phyloP scores from a whole-genome alignment of 768 basidiomycete species.

The Rhizopogon vulgaris region DNA sequence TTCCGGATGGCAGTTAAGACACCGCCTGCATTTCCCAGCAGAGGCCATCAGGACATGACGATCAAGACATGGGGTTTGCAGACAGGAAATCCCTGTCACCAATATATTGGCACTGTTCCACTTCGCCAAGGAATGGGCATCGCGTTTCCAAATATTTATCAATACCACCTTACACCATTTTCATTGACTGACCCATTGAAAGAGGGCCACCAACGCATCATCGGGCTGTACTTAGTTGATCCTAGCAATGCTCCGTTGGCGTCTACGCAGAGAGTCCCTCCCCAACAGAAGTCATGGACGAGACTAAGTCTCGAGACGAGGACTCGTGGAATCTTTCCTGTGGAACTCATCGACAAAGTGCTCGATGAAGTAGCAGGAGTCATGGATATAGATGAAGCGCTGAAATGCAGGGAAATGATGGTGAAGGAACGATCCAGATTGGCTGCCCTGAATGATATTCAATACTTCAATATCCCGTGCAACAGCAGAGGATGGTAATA shows the following conservation, averaged over 20 bases:
- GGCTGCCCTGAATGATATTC: constrained; percentile 33
- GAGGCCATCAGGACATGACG: constrained; percentile 40
- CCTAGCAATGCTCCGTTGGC: constrained; percentile 35
- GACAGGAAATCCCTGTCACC: constrained; percentile 41
- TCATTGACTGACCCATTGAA: constrained; percentile 33
- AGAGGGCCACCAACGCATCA: constrained; percentile 36
- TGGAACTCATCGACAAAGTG: constrained; percentile 39
- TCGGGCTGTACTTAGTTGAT: constrained; percentile 46
- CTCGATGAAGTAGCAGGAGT: constrained; percentile 32
- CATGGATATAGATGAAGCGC: constrained; percentile 34
- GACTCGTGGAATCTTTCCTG: constrained; percentile 1
- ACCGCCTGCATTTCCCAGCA: constrained; percentile 25
- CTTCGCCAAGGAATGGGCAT: constrained; percentile 33
- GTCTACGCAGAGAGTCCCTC: constrained; percentile 39
- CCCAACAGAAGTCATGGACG: constrained; percentile 47
- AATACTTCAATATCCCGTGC: constrained; percentile 47
- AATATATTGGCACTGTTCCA: constrained; percentile 38
- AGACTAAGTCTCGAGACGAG: constrained; percentile 25
- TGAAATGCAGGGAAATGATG: constrained; percentile 25
- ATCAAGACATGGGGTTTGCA: constrained; percentile 45
- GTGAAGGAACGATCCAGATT: constrained; percentile 30
- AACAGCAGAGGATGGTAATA: constrained; percentile 20
- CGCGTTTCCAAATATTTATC: constrained; percentile 54
- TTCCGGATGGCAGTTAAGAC: constrained; percentile 50
- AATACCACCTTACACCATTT: constrained; percentile 37